Base-by-base conservation (phyloP, 2,329 filamentous ascomycete species). In the Paecilomyces sp. region DNA sequence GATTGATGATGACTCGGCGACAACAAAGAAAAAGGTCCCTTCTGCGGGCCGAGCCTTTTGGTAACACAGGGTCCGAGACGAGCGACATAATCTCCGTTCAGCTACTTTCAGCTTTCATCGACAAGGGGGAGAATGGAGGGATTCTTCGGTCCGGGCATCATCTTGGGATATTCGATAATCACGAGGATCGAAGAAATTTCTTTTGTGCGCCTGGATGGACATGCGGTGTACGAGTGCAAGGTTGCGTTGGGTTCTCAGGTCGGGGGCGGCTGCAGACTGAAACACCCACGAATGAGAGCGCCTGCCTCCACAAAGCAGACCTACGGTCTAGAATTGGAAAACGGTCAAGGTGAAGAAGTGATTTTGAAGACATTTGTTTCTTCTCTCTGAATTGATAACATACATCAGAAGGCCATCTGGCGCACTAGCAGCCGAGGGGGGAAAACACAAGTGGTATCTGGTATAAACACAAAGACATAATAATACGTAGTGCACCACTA, bases 391-490 rank as follows among this genome's bases (percentile, higher is more conserved):
- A 30, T 11, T 24, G 12, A 54, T 58, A 55, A 34, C 41, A 51
- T 51, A 33, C n/a, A 28, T 55, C 33, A 31, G 30, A 51, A 51
- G 31, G 36, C 36, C 31, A 33, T 30, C 22, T 25, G 51, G 28
- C 51, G 51, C 28, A 13, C 13, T 30, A 25, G 24, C 51, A 53
- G 51, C 28, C 51, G 34, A 59, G 28, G 53, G 28, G 51, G 15
- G 56, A 50, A 56, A 47, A 52, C 30, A 36, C 24, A 57, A 57
- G 33, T 59, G 58, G 58, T 59, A 59, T 59, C 58, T 52, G 54
- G 54, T 57, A 59, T 59, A 59, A 57, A 24, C 53, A 56, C n/a
- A 55, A 59, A 47, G 33, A 54, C n/a, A 56, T 51, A 59, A 15
- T 3, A 54, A 57, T 57, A 60, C 51, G 61, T 41, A 54, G 54